Conservation (phyloP, 768 basidiomycete genomes). For the Chalciporus piperatus region DNA sequence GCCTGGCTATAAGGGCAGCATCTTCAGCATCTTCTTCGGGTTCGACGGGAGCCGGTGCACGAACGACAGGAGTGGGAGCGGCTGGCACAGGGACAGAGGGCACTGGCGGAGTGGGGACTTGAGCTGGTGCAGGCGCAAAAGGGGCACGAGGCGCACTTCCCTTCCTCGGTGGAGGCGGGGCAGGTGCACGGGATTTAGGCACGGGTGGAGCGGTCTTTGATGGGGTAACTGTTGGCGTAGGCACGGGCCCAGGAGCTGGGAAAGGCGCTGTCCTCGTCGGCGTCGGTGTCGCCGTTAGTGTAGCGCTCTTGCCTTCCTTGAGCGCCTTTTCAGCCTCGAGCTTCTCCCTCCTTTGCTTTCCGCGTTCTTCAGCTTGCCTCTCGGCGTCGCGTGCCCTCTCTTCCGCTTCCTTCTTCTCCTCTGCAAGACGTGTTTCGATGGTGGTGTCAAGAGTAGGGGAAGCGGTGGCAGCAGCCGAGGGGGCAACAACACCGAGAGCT, state of each 20-base stretch:
- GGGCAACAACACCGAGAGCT: conserved; percentile 64
- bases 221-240: conserved; percentile 40
- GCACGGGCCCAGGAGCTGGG: conserved; percentile 33
- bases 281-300: conserved; percentile 43
- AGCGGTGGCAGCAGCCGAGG: conserved; percentile 33
- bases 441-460: conserved; percentile 64
- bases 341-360: conserved; percentile 65
- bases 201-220: conserved; percentile 31
- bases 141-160: conserved; percentile 7
- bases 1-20: conserved; percentile 59
- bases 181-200: conserved; percentile 36
- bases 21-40: conserved; percentile 78
- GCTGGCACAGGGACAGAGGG: conserved; percentile 27
- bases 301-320: conserved; percentile 45
- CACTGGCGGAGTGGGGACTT: conserved; percentile 18
- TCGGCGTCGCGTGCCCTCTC: conserved; percentile 79
- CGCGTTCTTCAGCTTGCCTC: conserved; percentile 76
- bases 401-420: conserved; percentile 90
- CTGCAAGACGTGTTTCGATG: conserved; percentile 80
- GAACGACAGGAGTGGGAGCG: conserved; percentile 20
- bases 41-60: conserved; percentile 29
- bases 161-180: conserved; percentile 36
- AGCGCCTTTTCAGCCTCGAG: conserved; percentile 72
- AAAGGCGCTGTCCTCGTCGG: conserved; percentile 43
- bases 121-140: conserved; percentile 23